These are phyloP conservation scores for Calonectria pauciramosa DNA, from an alignment of 2,329 filamentous ascomycete species.

Conservation along the genomic window DNA sequence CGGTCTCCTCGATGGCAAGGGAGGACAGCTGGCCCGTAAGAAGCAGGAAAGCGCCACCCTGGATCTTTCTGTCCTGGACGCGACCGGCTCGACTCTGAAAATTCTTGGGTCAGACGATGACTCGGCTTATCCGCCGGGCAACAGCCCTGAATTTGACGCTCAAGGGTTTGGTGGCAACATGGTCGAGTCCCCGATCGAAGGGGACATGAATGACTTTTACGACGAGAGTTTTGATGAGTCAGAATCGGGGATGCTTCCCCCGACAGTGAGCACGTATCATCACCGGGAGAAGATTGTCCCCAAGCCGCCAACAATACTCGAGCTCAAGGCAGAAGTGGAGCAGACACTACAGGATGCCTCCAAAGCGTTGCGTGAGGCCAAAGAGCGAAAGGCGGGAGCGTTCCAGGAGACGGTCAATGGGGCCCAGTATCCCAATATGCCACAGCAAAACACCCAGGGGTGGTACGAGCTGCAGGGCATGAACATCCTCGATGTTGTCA, in stretches of 20 bases:
- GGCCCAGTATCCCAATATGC: conserved; percentile 54
- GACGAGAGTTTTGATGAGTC: conserved; percentile 72
- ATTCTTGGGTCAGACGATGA: conserved; percentile 65
- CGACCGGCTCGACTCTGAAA: conserved; percentile 50
- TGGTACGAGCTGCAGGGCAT: conserved; percentile 93
- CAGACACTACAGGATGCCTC: conserved; percentile 78
- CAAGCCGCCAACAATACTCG: conserved; percentile 85
- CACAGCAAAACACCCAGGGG: conserved; percentile 67
- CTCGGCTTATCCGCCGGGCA: conserved; percentile 71
- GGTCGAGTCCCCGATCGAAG: conserved; percentile 64
- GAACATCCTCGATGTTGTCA: conserved; percentile 92
- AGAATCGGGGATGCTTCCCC: conserved; percentile 89
- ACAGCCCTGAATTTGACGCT: conserved; percentile 68
- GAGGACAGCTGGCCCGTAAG: conserved; percentile 84
- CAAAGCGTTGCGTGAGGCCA: conserved; percentile 75
- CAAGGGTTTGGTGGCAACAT: conserved; percentile 55
- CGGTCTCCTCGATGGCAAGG: conserved; percentile 92
- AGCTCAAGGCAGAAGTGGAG: conserved; percentile 78
- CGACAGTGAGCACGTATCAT: conserved; percentile 96
- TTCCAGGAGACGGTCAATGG: conserved; percentile 46
- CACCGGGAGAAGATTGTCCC: conserved; percentile 85
- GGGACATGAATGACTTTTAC: conserved; percentile 62
- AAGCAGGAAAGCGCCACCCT: conserved; percentile 72
- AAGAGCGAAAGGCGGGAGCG: conserved; percentile 51
- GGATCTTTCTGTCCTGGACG: conserved; percentile 68